Conservation (phyloP, 148 eudicot species). For the Dysphania ambrosioides region DNA sequence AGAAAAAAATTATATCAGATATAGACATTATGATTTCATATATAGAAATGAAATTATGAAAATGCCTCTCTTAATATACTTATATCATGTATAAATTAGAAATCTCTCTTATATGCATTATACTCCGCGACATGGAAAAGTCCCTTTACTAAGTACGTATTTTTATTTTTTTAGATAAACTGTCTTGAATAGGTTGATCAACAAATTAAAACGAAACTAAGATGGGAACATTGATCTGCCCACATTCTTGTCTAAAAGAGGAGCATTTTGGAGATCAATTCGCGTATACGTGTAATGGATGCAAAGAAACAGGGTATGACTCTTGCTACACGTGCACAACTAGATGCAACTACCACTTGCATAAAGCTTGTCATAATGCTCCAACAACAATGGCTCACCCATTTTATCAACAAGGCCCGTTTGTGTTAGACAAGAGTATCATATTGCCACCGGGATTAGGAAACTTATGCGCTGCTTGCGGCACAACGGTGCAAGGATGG, state of each 20-base stretch:
- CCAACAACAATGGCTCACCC: background rate
- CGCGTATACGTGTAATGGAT: slow-evolving; percentile 7
- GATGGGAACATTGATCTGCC: background rate
- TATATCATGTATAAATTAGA: no score
- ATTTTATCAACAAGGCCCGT: background rate
- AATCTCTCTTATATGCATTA: no score
- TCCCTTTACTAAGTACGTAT: no score
- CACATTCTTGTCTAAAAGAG: background rate
- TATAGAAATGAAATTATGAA: no score
- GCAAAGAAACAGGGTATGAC: slow-evolving; percentile 10
- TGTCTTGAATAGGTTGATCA: background rate
- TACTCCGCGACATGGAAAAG: no score
- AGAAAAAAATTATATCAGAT: no score
- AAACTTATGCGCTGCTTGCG: slow-evolving; percentile 12
- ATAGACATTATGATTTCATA: no score
- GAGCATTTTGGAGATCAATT: background rate
- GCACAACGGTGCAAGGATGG: slow-evolving; percentile 12
- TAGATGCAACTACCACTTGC: slow-evolving; percentile 11
- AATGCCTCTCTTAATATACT: no score
- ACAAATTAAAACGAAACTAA: background rate
- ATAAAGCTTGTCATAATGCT: slow-evolving; percentile 4
- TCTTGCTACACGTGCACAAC: slow-evolving; percentile 6
- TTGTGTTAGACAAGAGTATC: background rate
- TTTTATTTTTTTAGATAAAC: no score
- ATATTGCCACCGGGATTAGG: background rate